These are phyloP conservation scores for Backusella circina DNA, from an alignment of 192 early-diverging fungal species.

Conservation along the genomic window DNA sequence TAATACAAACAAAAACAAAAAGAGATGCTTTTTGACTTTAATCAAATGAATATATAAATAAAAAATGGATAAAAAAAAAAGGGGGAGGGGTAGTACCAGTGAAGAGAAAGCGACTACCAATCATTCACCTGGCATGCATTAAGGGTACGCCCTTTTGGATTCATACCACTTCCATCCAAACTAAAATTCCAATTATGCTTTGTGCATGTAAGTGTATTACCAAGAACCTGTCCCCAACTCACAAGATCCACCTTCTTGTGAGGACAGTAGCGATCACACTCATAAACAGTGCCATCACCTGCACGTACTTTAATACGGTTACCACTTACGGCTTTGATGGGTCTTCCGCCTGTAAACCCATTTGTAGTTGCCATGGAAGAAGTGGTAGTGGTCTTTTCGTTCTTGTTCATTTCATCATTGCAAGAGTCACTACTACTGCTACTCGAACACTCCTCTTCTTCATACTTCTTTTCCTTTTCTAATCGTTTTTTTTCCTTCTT, in stretches of 20 bases:
- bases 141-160: constrained; percentile 25
- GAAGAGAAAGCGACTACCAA: constrained; percentile 21
- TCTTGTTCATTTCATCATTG: neutral
- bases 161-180: neutral
- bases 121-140: constrained; percentile 45
- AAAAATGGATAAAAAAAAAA: neutral
- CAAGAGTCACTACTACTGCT: neutral
- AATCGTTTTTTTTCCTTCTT: neutral
- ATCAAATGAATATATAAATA: neutral
- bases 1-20: neutral
- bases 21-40: neutral
- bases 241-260: constrained; percentile 41
- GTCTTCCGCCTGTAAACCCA: constrained; percentile 11
- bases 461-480: neutral
- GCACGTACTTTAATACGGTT: constrained; percentile 46
- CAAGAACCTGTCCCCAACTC: constrained; percentile 46
- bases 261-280: constrained; percentile 55
- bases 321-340: constrained; percentile 21
- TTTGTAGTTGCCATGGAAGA: neutral
- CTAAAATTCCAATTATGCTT: constrained; percentile 39
- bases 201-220: constrained; percentile 45
- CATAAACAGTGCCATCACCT: constrained; percentile 40
- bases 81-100: too few relatives aligned
- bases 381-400: neutral
- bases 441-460: neutral